Base-by-base conservation (phyloP, 1,284 basidiomycete genomes). In the Bjerkandera adusta region DNA sequence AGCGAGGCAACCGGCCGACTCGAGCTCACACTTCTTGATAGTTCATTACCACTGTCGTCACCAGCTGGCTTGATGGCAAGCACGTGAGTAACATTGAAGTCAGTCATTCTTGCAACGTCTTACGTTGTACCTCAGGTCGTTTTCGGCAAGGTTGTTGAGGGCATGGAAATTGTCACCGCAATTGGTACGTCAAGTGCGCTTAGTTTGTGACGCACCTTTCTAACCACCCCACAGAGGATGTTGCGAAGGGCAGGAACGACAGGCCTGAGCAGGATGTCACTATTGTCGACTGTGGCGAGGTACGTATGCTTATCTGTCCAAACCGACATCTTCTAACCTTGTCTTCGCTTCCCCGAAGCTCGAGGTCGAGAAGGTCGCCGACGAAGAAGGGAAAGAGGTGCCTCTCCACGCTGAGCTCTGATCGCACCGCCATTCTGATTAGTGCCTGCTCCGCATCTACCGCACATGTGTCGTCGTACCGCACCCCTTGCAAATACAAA, bases 371-470 rank as follows among this genome's bases (percentile, higher is more conserved):
- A 45, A 68, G 25, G 74, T 70, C 48, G 65, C 69, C 32, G 86
- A 89, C 57, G 75, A 72, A 50, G 73, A 84, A 46, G 89, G 84
- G 63, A 85, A 89, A 56, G 75, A 94, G 89, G 89, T 94, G 83
- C 92, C 91, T 73, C 70, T 90, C 62, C 91, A 83, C 62, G 84
- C 80, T 80, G 93, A 97, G 82, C 91, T 96, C 63, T 96, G 81
- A 83, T 43, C 49, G 43, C 15, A 35, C 33, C 22, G 10, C 30
- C 18, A 22, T 45, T 45, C 50, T 52, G 45, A 52, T 52, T 44
- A 15, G 20, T 49, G 57, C 68, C 66, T 64, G 73, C 72, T 68
- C 61, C 57, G 59, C 56, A 60, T 70, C 58, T 71, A 62, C 62
- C 57, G 52, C 49, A 57, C 43, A 56, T 54, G 45, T 54, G 49